Percentiles rank a stretch among this genome's conserved stretches.
Evolutionary conservation across 2,329 filamentous ascomycete species (phyloP).

Genomic region (Cladophialophora immunda): DNA sequence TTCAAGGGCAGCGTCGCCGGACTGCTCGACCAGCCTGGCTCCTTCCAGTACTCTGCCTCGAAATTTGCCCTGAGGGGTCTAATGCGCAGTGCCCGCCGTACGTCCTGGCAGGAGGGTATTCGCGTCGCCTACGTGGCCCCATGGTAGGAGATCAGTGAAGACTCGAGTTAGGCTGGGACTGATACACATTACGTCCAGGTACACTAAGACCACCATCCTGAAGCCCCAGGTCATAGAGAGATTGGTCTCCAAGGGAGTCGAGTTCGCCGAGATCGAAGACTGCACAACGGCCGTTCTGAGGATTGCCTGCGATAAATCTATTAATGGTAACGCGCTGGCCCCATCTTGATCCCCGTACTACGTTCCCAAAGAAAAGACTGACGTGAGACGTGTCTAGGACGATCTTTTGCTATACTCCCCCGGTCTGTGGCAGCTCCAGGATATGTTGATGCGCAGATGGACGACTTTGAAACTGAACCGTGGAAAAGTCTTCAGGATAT

Average conservation of each 20-base stretch:
- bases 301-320: constrained; percentile 22
- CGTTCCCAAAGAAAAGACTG: too few relatives aligned
- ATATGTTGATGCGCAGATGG: too few relatives aligned
- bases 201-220: constrained; percentile 46
- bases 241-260: constrained; percentile 30
- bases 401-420: too few relatives aligned
- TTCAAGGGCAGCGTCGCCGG: constrained; percentile 47
- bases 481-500: too few relatives aligned
- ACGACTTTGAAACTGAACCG: too few relatives aligned
- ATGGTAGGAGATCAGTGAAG: constrained; percentile 39
- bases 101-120: constrained; percentile 48
- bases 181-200: constrained; percentile 39
- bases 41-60: constrained; percentile 47
- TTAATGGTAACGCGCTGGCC: too few relatives aligned
- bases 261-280: constrained; percentile 28
- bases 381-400: too few relatives aligned
- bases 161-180: not conserved
- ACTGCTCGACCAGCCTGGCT: constrained; percentile 46
- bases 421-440: too few relatives aligned
- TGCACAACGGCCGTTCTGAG: constrained; percentile 13
- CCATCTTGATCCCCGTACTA: too few relatives aligned
- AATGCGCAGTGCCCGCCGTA: constrained; percentile 47
- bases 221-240: constrained; percentile 41
- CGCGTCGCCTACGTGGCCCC: constrained; percentile 50
- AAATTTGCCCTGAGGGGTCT: constrained; percentile 51